Evolutionary conservation across 78 protist genomes (phyloP).

Genomic region (Acrasis kona): DNA sequence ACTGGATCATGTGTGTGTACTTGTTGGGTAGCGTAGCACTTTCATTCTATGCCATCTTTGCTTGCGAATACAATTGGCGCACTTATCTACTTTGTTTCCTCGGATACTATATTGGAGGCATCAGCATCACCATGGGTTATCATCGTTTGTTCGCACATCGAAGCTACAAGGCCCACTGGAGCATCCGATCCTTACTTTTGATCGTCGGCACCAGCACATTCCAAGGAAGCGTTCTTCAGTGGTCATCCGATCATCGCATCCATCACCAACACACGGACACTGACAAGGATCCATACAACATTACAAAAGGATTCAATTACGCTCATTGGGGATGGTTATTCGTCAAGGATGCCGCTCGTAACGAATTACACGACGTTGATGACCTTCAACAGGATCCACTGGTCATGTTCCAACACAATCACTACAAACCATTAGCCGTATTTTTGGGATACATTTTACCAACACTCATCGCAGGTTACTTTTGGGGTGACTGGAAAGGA

Average conservation of each 20-base stretch:
- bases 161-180: conserved; percentile 7
- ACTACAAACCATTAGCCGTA: background rate
- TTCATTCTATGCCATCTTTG: background rate
- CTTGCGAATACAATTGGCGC: background rate
- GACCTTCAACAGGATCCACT: background rate
- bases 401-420: conserved; percentile 4
- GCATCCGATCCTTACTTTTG: background rate
- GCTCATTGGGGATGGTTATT: conserved; percentile 83
- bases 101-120: background rate
- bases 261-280: conserved; percentile 83
- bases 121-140: conserved; percentile 39
- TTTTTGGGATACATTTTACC: background rate
- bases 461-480: conserved; percentile 23
- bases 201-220: conserved; percentile 45
- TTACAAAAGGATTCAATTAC: conserved; percentile 43
- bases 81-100: background rate
- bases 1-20: background rate
- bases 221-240: conserved; percentile 49
- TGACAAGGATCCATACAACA: conserved; percentile 65
- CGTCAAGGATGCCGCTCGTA: too few relatives aligned
- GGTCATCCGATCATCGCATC: conserved; percentile 72
- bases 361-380: conserved; percentile 24
- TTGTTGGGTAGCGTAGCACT: background rate
- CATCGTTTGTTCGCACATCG: conserved; percentile 41
- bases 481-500: conserved; percentile 60